Base-by-base conservation (phyloP, 2,329 filamentous ascomycete species). In the Sarocladium brachiariae region DNA sequence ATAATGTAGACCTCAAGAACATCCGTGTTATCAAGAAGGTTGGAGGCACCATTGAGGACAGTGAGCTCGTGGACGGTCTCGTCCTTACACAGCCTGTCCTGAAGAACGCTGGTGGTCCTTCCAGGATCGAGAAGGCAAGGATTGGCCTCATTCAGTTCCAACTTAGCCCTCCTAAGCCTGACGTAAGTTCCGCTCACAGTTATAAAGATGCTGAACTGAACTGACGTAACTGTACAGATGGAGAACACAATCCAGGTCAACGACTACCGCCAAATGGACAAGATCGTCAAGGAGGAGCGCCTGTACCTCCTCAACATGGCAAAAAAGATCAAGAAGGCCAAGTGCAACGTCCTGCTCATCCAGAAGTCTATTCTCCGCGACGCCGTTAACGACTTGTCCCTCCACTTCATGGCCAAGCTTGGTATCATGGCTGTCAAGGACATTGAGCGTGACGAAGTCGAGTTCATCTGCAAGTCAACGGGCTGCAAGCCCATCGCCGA, bases 281-380 rank as follows among this genome's bases (percentile, higher is more conserved):
- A 97, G 80, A 99, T 99, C 58, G 81, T 99, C 61, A 99, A 99
- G 75, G 93, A 99, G 74, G 93, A 99, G 76, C 89, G 93, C 59
- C 88, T 93, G 60, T 99, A 99, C 72, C 82, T 99, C 57, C 81
- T 99, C 53, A 97, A 97, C 77, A 88, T 99, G 83, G 91, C 95
- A 66, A 97, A 99, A 82, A 99, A 97, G 80, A 99, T 99, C 71
- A 96, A 97, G 76, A 99, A 97, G 80, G 91, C 93, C 59, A 99
- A 97, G 77, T 99, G 93, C 75, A 99, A 99, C 63, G 93, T 99
- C 38, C 83, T 97, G 39, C 78, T 99, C 59, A 97, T 99, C 60
- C 93, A 99, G 66, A 99, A 99, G 74, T 97, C 92, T 13, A 99
- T 99, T 61, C 83, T 99, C 53, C 85, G 93, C 60, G 93, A 99